A percentile compares a stretch with the other conserved stretches of the same genome.
These are phyloP conservation scores for Dioszegia aurantiaca DNA, from an alignment of 768 basidiomycete species.

Conservation along the genomic window DNA sequence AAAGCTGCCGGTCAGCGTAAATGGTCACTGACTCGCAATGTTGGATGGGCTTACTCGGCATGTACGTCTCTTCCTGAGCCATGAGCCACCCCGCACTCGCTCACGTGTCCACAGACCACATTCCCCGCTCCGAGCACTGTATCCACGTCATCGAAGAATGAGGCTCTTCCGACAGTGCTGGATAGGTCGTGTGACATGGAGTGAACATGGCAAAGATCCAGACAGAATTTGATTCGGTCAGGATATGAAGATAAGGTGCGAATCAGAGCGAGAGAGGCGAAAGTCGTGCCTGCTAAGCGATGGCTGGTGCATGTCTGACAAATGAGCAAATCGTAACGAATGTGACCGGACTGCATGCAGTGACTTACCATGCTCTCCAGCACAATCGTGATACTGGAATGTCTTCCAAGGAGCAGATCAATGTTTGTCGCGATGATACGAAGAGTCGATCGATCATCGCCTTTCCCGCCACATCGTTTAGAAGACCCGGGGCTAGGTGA, in stretches of 20 bases:
- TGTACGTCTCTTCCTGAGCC: slow-evolving; percentile 4
- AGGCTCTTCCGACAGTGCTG: neutral
- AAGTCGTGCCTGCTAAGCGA: slow-evolving; percentile 6
- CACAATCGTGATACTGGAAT: slow-evolving; percentile 13
- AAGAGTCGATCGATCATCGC: slow-evolving; percentile 2
- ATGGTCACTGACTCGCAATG: neutral
- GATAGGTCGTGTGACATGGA: slow-evolving; percentile 13
- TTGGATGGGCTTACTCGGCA: slow-evolving; percentile 7
- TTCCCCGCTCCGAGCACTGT: slow-evolving; percentile 13
- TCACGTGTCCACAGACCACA: slow-evolving; percentile 21
- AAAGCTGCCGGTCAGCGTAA: slow-evolving; percentile 10
- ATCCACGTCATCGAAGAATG: slow-evolving; percentile 11
- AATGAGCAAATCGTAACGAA: too few species aligned
- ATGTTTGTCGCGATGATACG: slow-evolving; percentile 6
- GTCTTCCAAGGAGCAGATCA: neutral
- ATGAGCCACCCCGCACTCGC: slow-evolving; percentile 3
- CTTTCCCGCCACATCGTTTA: neutral
- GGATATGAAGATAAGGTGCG: slow-evolving; percentile 4
- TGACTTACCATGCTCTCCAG: slow-evolving; percentile 21
- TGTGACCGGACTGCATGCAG: too few species aligned
- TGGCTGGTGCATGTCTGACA: slow-evolving; percentile 3
- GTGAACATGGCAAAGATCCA: slow-evolving; percentile 21
- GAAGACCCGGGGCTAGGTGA: slow-evolving; percentile 14
- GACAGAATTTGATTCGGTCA: slow-evolving; percentile 16
- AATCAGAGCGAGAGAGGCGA: slow-evolving; percentile 4